A percentile compares a stretch with the other conserved stretches of the same genome.
Conservation (phyloP, 169 alveolate genomes). For the Plasmodium chabaudi region DNA sequence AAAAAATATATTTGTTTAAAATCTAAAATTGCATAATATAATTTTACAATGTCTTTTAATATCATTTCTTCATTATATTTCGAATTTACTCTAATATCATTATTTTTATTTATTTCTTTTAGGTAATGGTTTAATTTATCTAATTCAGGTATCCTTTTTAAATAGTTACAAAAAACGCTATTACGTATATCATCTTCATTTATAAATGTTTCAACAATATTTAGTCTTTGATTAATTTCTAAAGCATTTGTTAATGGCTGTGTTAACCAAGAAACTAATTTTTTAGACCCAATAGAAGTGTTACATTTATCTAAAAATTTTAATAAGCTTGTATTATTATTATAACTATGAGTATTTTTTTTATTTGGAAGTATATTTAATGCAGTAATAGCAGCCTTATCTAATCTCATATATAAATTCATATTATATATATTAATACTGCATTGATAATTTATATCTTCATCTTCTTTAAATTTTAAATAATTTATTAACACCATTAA, state of each 20-base stretch:
- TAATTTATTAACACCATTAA: slow-evolving; percentile 79
- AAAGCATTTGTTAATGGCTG: slow-evolving; percentile 94
- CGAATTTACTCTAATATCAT: slow-evolving; percentile 48
- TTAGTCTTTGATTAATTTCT: slow-evolving; percentile 93
- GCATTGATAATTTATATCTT: slow-evolving; percentile 78
- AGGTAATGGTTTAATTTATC: slow-evolving; percentile 83
- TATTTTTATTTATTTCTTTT: slow-evolving; percentile 78
- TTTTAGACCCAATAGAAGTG: slow-evolving; percentile 94
- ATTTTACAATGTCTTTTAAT: slow-evolving; percentile 78
- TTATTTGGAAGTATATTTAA: slow-evolving; percentile 81
- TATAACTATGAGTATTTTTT: slow-evolving; percentile 54
- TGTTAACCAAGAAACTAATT: slow-evolving; percentile 95
- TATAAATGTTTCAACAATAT: slow-evolving; percentile 94
- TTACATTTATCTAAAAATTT: slow-evolving; percentile 93
- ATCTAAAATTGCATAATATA: slow-evolving; percentile 80
- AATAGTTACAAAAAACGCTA: slow-evolving; percentile 80
- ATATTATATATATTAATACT: slow-evolving; percentile 77
- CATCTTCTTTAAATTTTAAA: slow-evolving; percentile 74
- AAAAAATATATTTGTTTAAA: slow-evolving; percentile 69
- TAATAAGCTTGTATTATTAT: slow-evolving; percentile 79
- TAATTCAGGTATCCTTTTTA: slow-evolving; percentile 89
- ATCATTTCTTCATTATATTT: slow-evolving; percentile 74
- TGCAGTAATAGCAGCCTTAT: slow-evolving; percentile 85
- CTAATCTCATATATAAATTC: slow-evolving; percentile 83
- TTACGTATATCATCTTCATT: slow-evolving; percentile 79